Evolutionary conservation across 192 early-diverging fungal genomes (phyloP), one percentile per base, ranked within the genome.

Genomic region (Coemansia sp.): DNA sequence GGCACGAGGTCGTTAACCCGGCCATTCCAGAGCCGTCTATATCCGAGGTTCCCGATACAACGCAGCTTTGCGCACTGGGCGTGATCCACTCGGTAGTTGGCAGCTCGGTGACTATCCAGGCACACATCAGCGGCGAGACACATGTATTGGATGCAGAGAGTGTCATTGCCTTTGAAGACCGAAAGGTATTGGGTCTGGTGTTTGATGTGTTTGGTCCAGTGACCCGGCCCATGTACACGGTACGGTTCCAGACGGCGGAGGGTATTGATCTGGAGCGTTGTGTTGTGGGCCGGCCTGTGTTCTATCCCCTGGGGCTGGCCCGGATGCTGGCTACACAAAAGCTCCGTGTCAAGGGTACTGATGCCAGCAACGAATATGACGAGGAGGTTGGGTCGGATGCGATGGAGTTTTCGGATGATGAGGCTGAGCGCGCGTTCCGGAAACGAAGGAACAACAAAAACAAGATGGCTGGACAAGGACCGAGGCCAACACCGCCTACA

Each of bases 121-220:
- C 51, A 32, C 32, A 43, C 19, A 7, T 40, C 47, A 6, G 62
- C 61, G 32, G 82, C 55, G 16, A 76, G 77, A 34, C 31, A 51
- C 33, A 67, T 50, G 34, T 90, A 3, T 67, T 98, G 20, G 92
- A 96, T 54, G 49, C 67, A 0, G 95, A 87, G 13, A 85, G 78
- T 9, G 36, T 94, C 4, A 63, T 96, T 7, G 75, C 82, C 0
- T 76, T 78, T n/a, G 61, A 57, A 10, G 77, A 88, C 17, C 64
- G 82, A 21, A 58, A 64, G 8, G 56, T 88, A 5, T 38, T 91
- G 7, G 88, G 88, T 2, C 27, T 45, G 11, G 34, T 91, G 10
- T 93, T 82, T 73, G 96, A 98, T 41, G 91, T 90, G 0, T 91
- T 98, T 78, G 96, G 96, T 5, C 91, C 91, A 7, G 85, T 98